Percentiles rank a stretch among this genome's conserved stretches.
phyloP scores from a whole-genome alignment of 2,329 filamentous ascomycete genomes.

The Botrytis deweyae region DNA sequence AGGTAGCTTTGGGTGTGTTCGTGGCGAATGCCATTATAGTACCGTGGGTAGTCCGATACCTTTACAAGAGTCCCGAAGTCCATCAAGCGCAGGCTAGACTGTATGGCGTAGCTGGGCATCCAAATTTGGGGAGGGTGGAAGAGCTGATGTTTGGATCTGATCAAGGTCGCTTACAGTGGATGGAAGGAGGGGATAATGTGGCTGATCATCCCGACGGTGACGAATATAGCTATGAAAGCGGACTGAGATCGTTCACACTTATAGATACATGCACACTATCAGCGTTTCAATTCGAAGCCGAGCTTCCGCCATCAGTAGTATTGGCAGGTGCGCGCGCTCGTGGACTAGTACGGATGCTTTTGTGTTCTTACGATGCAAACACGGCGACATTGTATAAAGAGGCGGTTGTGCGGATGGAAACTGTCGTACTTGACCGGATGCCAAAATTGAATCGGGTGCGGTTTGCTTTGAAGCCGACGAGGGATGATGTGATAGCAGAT shows the following conservation, averaged over 20 bases:
- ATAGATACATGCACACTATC: constrained; percentile 39
- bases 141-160: constrained; percentile 34
- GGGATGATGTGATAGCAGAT: background rate
- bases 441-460: constrained; percentile 20
- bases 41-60: constrained; percentile 28
- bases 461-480: constrained; percentile 10
- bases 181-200: constrained; percentile 16
- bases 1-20: constrained; percentile 11
- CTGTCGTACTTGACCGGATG: constrained; percentile 23
- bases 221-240: background rate
- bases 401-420: constrained; percentile 28
- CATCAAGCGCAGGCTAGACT: constrained; percentile 32
- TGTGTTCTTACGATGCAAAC: constrained; percentile 33
- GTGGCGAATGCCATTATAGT: constrained; percentile 22
- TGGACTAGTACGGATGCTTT: constrained; percentile 38
- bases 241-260: constrained; percentile 36
- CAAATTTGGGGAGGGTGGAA: constrained; percentile 34
- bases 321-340: constrained; percentile 38
- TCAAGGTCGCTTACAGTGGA: constrained; percentile 33
- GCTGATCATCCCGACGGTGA: background rate
- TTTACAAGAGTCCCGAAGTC: constrained; percentile 31
- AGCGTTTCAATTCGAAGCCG: constrained; percentile 38
- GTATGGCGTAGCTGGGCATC: constrained; percentile 36
- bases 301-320: constrained; percentile 37
- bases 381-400: constrained; percentile 27